phyloP scores from a whole-genome alignment of 1,139 yeast genomes.

The Meyerozyma sp. region DNA sequence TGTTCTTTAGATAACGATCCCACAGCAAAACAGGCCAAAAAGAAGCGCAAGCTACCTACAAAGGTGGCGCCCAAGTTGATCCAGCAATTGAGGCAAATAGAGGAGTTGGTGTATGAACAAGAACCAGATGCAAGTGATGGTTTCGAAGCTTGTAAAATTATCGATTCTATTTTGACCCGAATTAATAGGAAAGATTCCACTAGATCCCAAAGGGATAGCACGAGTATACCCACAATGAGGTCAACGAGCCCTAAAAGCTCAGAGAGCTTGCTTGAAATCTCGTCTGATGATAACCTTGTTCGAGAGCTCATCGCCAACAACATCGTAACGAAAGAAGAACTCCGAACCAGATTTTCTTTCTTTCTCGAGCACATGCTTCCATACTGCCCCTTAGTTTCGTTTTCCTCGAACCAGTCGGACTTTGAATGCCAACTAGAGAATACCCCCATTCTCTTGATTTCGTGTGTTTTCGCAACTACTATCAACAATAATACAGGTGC shows the following conservation, averaged over 20 bases:
- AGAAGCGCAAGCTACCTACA: slow-evolving; percentile 10
- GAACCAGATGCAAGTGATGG: not conserved
- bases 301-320: slow-evolving; percentile 29
- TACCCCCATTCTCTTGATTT: slow-evolving; percentile 40
- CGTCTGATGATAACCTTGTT: slow-evolving; percentile 35
- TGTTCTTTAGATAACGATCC: slow-evolving; percentile 49
- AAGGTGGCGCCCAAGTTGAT: not conserved
- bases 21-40: slow-evolving; percentile 27
- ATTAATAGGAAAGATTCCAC: not conserved
- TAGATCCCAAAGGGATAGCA: not conserved
- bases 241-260: too few relatives aligned
- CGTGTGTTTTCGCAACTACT: slow-evolving; percentile 45
- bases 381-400: slow-evolving; percentile 44
- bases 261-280: slow-evolving; percentile 24
- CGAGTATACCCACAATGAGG: too few relatives aligned
- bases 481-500: slow-evolving; percentile 32
- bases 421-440: slow-evolving; percentile 35
- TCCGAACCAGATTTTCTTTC: slow-evolving; percentile 25
- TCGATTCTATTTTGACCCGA: not conserved
- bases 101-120: not conserved
- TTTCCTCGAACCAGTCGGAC: slow-evolving; percentile 27
- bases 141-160: not conserved
- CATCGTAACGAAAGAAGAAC: slow-evolving; percentile 19
- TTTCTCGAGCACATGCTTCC: slow-evolving; percentile 36
- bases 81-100: not conserved